Base-by-base conservation (phyloP, 768 basidiomycete genomes). In the Auriscalpium vulgare region DNA sequence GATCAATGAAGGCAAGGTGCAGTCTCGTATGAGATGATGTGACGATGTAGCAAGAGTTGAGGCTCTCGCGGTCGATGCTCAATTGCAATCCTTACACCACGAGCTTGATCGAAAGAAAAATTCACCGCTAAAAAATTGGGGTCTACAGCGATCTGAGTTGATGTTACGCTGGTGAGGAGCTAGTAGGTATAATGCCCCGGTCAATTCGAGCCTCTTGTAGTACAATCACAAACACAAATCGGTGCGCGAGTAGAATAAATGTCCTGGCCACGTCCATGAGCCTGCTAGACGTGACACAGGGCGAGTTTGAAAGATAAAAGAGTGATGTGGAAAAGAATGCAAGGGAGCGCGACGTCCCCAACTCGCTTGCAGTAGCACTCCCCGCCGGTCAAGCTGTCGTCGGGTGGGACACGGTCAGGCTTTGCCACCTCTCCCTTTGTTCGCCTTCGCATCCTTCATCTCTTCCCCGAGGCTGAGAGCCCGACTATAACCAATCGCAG, bases 391-490 rank as follows among this genome's bases (percentile, higher is more conserved):
- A 48, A 51, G 50, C 43, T 60, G 21, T 21, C 23, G 19, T 36
- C 50, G 53, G 38, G 34, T 46, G 14, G 50, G 23, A 4, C 37
- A 11, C 56, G 56, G 78, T 74, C 56, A 88, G 65, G 79, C 86
- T 60, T 71, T 72, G 63, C 78, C 81, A 56, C 69, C 76, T 63
- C 74, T 82, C 47, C 79, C 83, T 72, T 76, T 79, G 65, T 85
- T 82, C 61, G 71, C 75, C 67, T 84, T 84, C 45, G 82, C 80
- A 59, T 79, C 85, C 54, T 74, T 77, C 74, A 90, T 85, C 53
- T 66, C 74, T 72, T 94, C 91, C 65, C 85, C 87, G 17, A 80
- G 75, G 58, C 77, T 68, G 44, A 83, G 72, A 11, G 90, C 88
- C 54, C 84, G 79, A 13, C 71, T 69, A 63, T 91, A 95, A 65